A percentile compares a stretch with the other conserved stretches of the same genome.
Conservation (phyloP, 805 yeast species). For the Tetrapisispora arboricola region DNA sequence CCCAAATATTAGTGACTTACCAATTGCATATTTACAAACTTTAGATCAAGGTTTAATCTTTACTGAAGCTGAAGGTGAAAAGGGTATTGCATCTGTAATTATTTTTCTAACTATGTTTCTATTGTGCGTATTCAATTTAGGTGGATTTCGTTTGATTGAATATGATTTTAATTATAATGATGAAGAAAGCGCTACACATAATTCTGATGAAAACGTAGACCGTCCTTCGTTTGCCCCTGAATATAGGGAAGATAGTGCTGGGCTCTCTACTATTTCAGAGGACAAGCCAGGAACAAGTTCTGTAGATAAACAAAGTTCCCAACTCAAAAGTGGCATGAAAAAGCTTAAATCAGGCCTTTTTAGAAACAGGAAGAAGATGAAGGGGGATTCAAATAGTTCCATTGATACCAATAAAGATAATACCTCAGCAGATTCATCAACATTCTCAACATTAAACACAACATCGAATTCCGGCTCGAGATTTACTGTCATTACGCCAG, state of each 20-base stretch:
- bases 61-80: conserved; percentile 46
- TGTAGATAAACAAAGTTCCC: background rate
- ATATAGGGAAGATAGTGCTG: background rate
- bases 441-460: background rate
- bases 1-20: conserved; percentile 68
- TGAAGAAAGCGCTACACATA: conserved; percentile 13
- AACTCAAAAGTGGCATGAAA: background rate
- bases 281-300: background rate
- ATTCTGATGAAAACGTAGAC: background rate
- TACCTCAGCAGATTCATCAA: background rate
- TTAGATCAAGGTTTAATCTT: conserved; percentile 53
- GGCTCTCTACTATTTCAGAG: background rate
- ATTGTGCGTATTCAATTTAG: conserved; percentile 60
- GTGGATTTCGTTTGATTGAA: conserved; percentile 60
- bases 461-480: background rate
- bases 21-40: conserved; percentile 67
- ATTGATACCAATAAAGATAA: background rate
- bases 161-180: conserved; percentile 45
- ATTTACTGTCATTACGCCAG: background rate
- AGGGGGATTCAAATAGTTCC: background rate
- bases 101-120: conserved; percentile 63
- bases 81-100: conserved; percentile 78
- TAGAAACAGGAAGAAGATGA: background rate
- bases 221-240: background rate
- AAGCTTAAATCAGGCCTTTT: background rate